Conservation (phyloP, 257 asterid species). For the Solanum piurae region DNA sequence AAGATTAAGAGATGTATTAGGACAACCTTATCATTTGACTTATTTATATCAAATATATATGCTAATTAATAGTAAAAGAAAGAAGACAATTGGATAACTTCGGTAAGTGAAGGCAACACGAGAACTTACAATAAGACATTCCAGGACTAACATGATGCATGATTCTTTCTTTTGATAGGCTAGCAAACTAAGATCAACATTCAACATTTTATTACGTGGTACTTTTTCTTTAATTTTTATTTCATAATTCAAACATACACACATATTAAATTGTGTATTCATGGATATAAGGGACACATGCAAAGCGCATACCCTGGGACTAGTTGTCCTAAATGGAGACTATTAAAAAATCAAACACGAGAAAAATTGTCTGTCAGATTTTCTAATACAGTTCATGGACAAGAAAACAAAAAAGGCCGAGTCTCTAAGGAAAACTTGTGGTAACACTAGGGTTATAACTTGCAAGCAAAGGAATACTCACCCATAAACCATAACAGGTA, state of each 20-base stretch:
- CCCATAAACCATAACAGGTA: constrained; percentile 99
- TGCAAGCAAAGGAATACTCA: constrained; percentile 22
- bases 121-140: neutral
- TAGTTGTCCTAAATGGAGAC: neutral
- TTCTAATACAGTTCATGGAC: neutral
- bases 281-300: neutral
- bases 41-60: neutral
- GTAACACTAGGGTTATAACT: neutral
- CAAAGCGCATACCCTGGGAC: neutral
- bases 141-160: neutral
- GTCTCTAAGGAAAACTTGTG: neutral
- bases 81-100: neutral
- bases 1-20: neutral
- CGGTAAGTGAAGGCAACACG: neutral
- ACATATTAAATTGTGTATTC: neutral
- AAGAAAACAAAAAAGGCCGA: neutral
- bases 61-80: neutral
- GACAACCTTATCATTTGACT: neutral
- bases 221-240: neutral
- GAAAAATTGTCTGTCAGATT: neutral
- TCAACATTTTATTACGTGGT: neutral
- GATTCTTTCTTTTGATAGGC: neutral
- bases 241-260: neutral
- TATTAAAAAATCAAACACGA: neutral
- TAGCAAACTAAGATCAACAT: neutral